Evolutionary conservation across 139 green algal genomes (phyloP).

Genomic region (Volvox africanus): DNA sequence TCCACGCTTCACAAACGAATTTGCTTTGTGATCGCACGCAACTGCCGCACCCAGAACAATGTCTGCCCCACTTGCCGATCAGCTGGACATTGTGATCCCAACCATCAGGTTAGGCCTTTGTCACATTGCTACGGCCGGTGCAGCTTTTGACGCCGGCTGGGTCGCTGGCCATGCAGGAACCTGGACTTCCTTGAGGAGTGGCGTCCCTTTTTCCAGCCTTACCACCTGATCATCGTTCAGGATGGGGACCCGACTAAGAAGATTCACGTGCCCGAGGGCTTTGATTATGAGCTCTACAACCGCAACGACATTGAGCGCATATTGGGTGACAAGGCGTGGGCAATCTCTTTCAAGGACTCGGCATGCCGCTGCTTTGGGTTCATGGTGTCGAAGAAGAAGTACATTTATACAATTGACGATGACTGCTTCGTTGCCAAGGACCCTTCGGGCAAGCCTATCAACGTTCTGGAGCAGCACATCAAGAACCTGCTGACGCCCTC

Average conservation of each 20-base stretch:
- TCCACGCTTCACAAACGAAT: neutral
- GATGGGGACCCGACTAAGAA: conserved; percentile 90
- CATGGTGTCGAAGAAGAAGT: conserved; percentile 94
- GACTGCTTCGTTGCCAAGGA: conserved; percentile 96
- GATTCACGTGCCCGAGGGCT: conserved; percentile 88
- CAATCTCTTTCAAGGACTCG: conserved; percentile 97
- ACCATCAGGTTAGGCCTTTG: conserved; percentile 21
- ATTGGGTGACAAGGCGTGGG: conserved; percentile 94
- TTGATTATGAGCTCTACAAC: conserved; percentile 96
- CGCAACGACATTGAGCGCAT: conserved; percentile 95
- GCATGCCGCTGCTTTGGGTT: conserved; percentile 97
- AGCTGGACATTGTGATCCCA: conserved; percentile 38
- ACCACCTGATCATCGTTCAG: conserved; percentile 94
- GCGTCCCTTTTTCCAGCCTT: conserved; percentile 91
- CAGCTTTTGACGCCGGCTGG: neutral
- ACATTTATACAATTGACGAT: conserved; percentile 98
- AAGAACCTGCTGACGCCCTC: conserved; percentile 92
- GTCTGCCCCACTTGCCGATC: conserved; percentile 6
- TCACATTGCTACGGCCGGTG: neutral
- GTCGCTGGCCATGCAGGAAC: neutral
- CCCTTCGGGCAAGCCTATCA: conserved; percentile 87
- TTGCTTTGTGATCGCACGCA: neutral
- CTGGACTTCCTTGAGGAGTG: conserved; percentile 90
- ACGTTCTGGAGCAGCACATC: conserved; percentile 97
- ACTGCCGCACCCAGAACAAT: conserved; percentile 5